Evolutionary conservation across 441 rosid species (phyloP), one percentile per base, ranked within the genome.

Genomic region (Pelargonium fulgidum): DNA sequence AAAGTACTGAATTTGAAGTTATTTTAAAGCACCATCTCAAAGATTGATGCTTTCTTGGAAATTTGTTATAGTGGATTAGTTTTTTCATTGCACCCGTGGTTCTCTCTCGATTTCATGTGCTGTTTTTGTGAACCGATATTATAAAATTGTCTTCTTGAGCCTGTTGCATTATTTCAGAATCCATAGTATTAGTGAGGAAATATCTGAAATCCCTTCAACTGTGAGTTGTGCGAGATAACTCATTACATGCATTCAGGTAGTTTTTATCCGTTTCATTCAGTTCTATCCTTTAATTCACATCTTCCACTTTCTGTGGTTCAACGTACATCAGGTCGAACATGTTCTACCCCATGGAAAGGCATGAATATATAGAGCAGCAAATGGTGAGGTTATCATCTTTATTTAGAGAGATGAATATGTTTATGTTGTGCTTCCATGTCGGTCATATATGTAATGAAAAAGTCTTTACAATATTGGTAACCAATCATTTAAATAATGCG

Each of bases 161-260:
- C 36, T 64, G 11, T 24, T 67, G 62, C 2, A 10, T 70, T 26
- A 11, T 54, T 71, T 41, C 72, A 70, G 78, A 77, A 64, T 69
- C 58, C 69, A 67, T 66, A 68, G 54, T 65, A 33, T 70, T 39
- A 36, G 67, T 61, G 81, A 65, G 54, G 87, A 72, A 42, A 47
- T 56, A 44, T 44, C 69, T 41, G 80, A 76, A 68, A 68, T 45
- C 62, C 68, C 70, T 64, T 65, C 75, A 68, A 67, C 48, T 24
- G 89, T 87, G 76, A 81, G 84, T 68, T 56, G 62, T 56, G 2
- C 4, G 12, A 5, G 13, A 11, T 26, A 29, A 52, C n/a, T 47
- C 9, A 3, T 45, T 70, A 48, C 7, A 9, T 73, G 20, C 16
- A 17, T 69, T 20, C 6, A 67, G 68, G 14, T 73, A 20, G 26